Base-by-base conservation (phyloP, 1,284 basidiomycete genomes). In the Microbotryomycetes sp. region DNA sequence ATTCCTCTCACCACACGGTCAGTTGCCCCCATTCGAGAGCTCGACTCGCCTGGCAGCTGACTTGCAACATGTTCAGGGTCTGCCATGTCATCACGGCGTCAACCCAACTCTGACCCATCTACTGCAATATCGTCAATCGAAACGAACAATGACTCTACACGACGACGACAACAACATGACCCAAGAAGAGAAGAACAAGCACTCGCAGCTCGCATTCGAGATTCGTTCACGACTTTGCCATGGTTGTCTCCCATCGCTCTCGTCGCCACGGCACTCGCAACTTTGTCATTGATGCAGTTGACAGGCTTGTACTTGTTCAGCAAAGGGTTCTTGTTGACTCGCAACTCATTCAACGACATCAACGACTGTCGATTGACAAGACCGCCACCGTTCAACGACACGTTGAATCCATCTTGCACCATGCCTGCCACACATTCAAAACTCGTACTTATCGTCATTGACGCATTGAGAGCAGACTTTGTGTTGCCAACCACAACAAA, bases 391-490 rank as follows among this genome's bases (percentile, higher is more conserved):
- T 48, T 64, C 1, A 70, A 72, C 22, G 83, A 81, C 62, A 80
- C 79, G 1, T 59, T 69, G 49, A 66, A 73, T 55, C 68, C 72
- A 16, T 58, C 68, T 3, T 66, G 73, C 19, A 75, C 77, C 3
- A 74, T 89, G 1, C 74, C 79, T 0, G 78, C 84, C 0, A 88
- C 86, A 0, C 88, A 92, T 77, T 81, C 81, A 67, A 84, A 88
- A 68, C 87, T 88, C 7, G 81, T 98, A 32, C 66, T 97, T 31
- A 80, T 97, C 70, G 83, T 97, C 62, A 88, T 99, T 67, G 96
- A 98, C 75, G 84, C 96, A 0, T 81, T 98, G 22, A 86, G 96
- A 1, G 96, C 92, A 73, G 94, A 99, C 77, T 98, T 97, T 74
- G 79, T 98, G 58, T 83, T 91, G 0, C 85, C 87, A 1, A 64